phyloP scores from a whole-genome alignment of 1,284 basidiomycete species.

The Cryptococcus maquisensis region DNA sequence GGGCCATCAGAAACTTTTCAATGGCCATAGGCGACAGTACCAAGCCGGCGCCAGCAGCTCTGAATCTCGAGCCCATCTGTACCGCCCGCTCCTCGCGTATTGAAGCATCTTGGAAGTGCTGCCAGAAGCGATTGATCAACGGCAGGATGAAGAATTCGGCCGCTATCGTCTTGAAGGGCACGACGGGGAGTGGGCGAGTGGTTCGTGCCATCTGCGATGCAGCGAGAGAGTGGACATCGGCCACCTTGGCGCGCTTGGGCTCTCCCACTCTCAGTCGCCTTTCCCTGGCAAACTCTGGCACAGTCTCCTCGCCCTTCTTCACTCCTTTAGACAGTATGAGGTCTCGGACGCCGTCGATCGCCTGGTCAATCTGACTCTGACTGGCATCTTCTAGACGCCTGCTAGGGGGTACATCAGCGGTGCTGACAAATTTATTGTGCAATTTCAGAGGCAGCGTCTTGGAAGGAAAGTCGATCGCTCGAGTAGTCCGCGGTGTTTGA shows the following conservation, averaged over 20 bases:
- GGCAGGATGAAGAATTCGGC: conserved; percentile 83
- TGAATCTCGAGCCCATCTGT: conserved; percentile 54
- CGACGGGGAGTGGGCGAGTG: conserved; percentile 19
- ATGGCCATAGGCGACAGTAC: conserved; percentile 72
- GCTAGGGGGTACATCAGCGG: conserved; percentile 15
- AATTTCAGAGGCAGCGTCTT: conserved; percentile 67
- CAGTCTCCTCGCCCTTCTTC: conserved; percentile 45
- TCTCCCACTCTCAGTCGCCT: conserved; percentile 62
- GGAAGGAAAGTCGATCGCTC: conserved; percentile 62
- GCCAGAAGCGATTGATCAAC: conserved; percentile 83
- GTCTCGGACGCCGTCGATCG: conserved; percentile 31
- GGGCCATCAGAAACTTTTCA: conserved; percentile 67
- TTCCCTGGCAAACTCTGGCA: conserved; percentile 64
- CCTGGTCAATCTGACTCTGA: conserved; percentile 33
- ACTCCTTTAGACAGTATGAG: conserved; percentile 39
- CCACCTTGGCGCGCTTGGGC: conserved; percentile 33
- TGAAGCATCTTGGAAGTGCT: conserved; percentile 76
- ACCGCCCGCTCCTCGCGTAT: conserved; percentile 65
- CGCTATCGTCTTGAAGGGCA: conserved; percentile 66
- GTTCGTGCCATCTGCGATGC: conserved; percentile 31
- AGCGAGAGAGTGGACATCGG: conserved; percentile 23
- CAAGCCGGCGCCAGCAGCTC: conserved; percentile 70
- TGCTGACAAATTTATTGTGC: conserved; percentile 63
- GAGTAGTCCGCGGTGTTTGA: conserved; percentile 29
- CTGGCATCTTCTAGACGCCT: neutral